Evolutionary conservation across 768 basidiomycete species (phyloP).

Genomic region (Termitomyces sp.): DNA sequence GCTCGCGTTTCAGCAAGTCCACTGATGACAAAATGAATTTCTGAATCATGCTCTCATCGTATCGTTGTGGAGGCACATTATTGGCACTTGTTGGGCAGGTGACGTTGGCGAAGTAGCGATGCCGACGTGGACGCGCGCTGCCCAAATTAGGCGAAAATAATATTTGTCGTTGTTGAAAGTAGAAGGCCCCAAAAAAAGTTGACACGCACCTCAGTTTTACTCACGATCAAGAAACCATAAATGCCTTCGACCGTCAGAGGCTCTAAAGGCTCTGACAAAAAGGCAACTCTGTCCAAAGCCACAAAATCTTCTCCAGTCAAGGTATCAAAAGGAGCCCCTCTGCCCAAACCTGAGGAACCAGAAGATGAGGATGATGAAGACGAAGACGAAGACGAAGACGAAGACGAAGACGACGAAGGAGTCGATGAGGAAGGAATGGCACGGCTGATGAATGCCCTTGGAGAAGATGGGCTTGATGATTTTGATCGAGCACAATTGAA

Average conservation of each 20-base stretch:
- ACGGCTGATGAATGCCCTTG: conserved; percentile 49
- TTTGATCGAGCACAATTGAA: conserved; percentile 54
- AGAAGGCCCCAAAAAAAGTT: conserved; percentile 13
- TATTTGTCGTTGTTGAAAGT: conserved; percentile 11
- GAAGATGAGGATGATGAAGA: conserved; percentile 5
- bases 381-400: conserved; percentile 13
- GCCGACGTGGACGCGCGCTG: neutral
- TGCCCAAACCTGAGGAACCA: conserved; percentile 3
- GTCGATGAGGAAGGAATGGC: conserved; percentile 56
- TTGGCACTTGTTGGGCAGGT: neutral
- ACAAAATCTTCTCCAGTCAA: neutral
- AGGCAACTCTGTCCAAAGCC: neutral
- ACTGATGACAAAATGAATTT: neutral
- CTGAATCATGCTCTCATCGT: neutral
- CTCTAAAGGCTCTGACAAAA: conserved; percentile 4
- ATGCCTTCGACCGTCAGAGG: conserved; percentile 9
- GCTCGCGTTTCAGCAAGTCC: neutral
- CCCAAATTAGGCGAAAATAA: neutral
- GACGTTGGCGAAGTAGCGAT: neutral
- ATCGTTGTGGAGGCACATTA: neutral
- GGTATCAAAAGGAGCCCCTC: conserved; percentile 1
- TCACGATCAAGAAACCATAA: conserved; percentile 3
- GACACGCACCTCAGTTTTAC: neutral
- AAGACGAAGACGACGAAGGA: conserved; percentile 34
- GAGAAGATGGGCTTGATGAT: conserved; percentile 64